Evolutionary conservation across 2,329 filamentous ascomycete species (phyloP).

Genomic region (Diaporthe sp.): DNA sequence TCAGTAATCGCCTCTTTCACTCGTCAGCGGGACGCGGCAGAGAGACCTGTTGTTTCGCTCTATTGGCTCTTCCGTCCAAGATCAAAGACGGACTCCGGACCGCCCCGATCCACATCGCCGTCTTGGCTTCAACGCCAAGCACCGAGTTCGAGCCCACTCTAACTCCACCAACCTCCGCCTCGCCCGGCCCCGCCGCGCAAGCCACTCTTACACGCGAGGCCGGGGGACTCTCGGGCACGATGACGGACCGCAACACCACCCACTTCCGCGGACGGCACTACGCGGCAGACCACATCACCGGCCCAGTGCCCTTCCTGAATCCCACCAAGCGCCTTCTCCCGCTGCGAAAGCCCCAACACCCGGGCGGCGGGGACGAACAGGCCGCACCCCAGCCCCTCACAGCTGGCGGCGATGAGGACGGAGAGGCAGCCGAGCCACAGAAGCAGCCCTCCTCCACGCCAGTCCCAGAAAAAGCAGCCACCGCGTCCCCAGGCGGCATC

Average conservation of each 20-base stretch:
- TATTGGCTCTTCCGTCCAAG: background rate
- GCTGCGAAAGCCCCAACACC: slow-evolving; percentile 11
- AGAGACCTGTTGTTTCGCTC: too few relatives aligned
- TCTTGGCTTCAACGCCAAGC: slow-evolving; percentile 34
- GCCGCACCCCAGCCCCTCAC: background rate
- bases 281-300: slow-evolving; percentile 41
- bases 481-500: slow-evolving; percentile 2
- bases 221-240: background rate
- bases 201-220: background rate
- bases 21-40: background rate
- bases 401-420: background rate
- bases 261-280: slow-evolving; percentile 41
- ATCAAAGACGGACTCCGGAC: background rate
- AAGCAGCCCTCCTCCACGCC: background rate
- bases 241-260: slow-evolving; percentile 39
- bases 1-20: background rate
- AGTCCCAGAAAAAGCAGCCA: background rate
- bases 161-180: background rate
- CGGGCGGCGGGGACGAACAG: background rate
- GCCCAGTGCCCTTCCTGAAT: slow-evolving; percentile 46
- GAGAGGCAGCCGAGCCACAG: background rate
- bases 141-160: background rate
- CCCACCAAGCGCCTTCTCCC: slow-evolving; percentile 44
- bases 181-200: background rate
- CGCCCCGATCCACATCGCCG: slow-evolving; percentile 10